Evolutionary conservation across 352 stramenopile genomes (phyloP).

Genomic region (Halophytophthora polymorphica): DNA sequence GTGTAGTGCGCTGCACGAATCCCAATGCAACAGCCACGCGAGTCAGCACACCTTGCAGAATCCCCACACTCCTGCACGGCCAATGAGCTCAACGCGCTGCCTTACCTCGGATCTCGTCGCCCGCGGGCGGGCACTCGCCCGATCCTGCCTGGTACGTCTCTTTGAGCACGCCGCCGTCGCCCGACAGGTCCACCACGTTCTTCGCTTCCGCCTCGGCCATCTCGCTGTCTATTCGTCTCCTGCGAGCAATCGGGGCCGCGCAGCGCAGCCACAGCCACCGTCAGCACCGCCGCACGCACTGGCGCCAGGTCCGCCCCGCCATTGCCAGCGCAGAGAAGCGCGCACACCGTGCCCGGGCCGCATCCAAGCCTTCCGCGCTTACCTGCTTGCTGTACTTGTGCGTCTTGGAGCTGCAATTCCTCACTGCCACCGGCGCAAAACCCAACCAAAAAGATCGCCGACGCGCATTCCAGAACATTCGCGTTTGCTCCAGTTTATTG

Average conservation of each 20-base stretch:
- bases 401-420: no score
- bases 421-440: no score
- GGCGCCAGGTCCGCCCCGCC: no score
- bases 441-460: no score
- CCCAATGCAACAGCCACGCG: constrained; percentile 1
- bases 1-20: constrained; percentile 91
- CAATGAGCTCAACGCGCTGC: constrained; percentile 8
- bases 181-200: constrained; percentile 66
- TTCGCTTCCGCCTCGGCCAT: constrained; percentile 44
- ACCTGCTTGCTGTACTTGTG: no score
- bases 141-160: constrained; percentile 87
- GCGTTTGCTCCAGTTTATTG: no score
- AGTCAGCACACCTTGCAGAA: background rate
- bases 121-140: constrained; percentile 73
- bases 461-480: no score
- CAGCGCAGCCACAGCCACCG: constrained; percentile 1
- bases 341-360: no score
- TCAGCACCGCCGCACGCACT: no score
- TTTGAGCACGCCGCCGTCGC: constrained; percentile 91
- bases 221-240: constrained; percentile 2
- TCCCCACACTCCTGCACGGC: background rate
- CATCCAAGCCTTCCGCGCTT: no score
- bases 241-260: background rate
- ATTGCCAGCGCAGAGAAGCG: no score
- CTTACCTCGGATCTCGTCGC: constrained; percentile 86